These are phyloP conservation scores for Incumbomyces lentus DNA, from an alignment of 2,329 filamentous ascomycete genomes.

Conservation along the genomic window DNA sequence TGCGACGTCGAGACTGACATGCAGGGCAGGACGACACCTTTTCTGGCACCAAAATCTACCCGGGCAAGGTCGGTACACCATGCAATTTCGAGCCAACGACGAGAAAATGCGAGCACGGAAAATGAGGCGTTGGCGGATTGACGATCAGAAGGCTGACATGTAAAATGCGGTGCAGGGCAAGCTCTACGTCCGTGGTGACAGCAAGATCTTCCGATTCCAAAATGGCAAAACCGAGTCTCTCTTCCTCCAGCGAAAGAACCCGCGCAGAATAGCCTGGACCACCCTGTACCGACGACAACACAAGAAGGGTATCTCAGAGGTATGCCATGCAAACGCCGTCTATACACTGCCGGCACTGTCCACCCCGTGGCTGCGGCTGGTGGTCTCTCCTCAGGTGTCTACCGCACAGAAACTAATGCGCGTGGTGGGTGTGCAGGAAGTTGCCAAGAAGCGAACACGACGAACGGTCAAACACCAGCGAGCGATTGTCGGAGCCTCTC, in stretches of 20 bases:
- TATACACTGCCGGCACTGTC: not conserved
- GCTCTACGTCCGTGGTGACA: conserved; percentile 98
- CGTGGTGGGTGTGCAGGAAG: conserved; percentile 60
- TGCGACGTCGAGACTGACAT: not conserved
- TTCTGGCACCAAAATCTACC: conserved; percentile 70
- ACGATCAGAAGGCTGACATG: conserved; percentile 10
- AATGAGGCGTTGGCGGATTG: not conserved
- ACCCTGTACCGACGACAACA: conserved; percentile 96
- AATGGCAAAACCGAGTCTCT: conserved; percentile 99
- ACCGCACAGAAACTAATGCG: not conserved
- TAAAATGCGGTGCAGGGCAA: conserved; percentile 62
- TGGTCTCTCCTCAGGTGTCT: too few relatives aligned
- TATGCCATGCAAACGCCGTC: conserved; percentile 42
- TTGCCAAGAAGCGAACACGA: conserved; percentile 99
- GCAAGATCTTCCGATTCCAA: conserved; percentile 99
- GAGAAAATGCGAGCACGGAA: conserved; percentile 4
- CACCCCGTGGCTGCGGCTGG: conserved; percentile 13
- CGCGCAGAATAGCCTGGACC: conserved; percentile 97
- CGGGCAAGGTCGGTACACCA: conserved; percentile 62
- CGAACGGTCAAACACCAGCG: conserved; percentile 97
- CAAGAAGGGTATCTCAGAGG: conserved; percentile 99
- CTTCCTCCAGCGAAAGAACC: conserved; percentile 99
- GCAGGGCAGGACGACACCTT: conserved; percentile 52
- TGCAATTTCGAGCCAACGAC: conserved; percentile 7
- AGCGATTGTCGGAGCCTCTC: conserved; percentile 96